phyloP scores from a whole-genome alignment of 2,329 filamentous ascomycete genomes.

The Colletotrichum liaoningense region DNA sequence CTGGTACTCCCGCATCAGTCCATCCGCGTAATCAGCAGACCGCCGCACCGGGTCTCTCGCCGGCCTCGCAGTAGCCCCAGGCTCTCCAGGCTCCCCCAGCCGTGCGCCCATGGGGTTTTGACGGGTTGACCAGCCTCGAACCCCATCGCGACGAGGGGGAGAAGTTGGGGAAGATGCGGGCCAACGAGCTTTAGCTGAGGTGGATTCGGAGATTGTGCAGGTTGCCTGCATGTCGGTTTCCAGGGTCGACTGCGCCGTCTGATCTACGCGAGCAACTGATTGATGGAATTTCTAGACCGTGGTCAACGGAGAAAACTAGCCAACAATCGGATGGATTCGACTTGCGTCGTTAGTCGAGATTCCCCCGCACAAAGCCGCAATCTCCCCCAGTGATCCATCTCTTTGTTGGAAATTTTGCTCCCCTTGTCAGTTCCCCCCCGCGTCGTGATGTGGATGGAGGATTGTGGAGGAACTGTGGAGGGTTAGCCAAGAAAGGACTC shows the following conservation, averaged over 20 bases:
- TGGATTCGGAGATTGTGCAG: constrained; percentile 33
- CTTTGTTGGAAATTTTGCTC: background rate
- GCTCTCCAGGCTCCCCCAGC: background rate
- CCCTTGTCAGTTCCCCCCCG: background rate
- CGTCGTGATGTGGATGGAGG: constrained; percentile 14
- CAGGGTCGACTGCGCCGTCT: constrained; percentile 10
- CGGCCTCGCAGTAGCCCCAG: constrained; percentile 3
- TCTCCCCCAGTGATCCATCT: constrained; percentile 29
- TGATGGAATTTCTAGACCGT: constrained; percentile 29
- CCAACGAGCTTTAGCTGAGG: constrained; percentile 3
- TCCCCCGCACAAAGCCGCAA: constrained; percentile 15
- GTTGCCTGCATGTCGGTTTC: constrained; percentile 19
- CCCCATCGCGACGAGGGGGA: background rate
- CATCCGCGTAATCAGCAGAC: constrained; percentile 19
- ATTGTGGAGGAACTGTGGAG: background rate
- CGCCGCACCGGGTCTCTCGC: background rate
- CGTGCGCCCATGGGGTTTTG: background rate
- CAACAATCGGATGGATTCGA: constrained; percentile 12
- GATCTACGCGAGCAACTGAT: constrained; percentile 5
- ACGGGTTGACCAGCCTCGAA: background rate
- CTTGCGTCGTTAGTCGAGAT: constrained; percentile 16
- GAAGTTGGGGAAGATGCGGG: constrained; percentile 24
- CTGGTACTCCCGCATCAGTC: background rate
- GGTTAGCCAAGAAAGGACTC: constrained; percentile 23
- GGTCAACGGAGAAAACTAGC: constrained; percentile 26